Evolutionary conservation across 1,284 basidiomycete genomes (phyloP), one percentile per base, ranked within the genome.

Genomic region (Earliella scabrosa): DNA sequence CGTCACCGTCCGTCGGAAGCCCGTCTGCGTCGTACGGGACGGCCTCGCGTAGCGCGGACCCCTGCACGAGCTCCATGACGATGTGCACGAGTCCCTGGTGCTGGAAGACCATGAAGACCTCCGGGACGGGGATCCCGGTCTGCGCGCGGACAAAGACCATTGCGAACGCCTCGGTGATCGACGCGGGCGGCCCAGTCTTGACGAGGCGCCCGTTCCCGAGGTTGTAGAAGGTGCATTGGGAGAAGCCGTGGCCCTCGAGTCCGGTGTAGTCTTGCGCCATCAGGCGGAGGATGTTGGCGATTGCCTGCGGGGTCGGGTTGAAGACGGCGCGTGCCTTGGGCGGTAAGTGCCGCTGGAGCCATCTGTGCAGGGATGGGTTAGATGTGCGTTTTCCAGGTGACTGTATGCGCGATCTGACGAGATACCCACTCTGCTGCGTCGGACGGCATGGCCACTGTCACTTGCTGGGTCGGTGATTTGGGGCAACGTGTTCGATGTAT

Each of bases 51-150:
- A 52, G 29, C n/a, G 40, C 34, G 31, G 31, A 29, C 26, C 50
- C 40, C 13, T 8, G 21, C 20, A 52, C 31, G 21, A 20, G 41
- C n/a, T 45, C 43, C 50, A 45, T 52, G 43, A 45, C 50, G 20
- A 52, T 52, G 14, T 52, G 43, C 10, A 26, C 23, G 13, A 21
- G 2, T 2, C 20, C 44, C 4, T 36, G 20, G 26, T 46, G 44
- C 29, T 45, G 13, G 44, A 52, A 52, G 32, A 52, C 50, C 50
- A 52, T 45, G 24, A n/a, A 39, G 24, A 52, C 34, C 14, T 52
- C 13, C n/a, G 49, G 49, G 5, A 50, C 29, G 27, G 49, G 39
- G 16, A 50, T 50, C 29, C 9, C 35, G 2, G 49, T 50, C 21
- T 43, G 23, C 4, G 40, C 20, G 18, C 50, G 44, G 38, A 53